These are phyloP conservation scores for Boletus sp. DNA, from an alignment of 1,284 basidiomycete species.

Conservation along the genomic window DNA sequence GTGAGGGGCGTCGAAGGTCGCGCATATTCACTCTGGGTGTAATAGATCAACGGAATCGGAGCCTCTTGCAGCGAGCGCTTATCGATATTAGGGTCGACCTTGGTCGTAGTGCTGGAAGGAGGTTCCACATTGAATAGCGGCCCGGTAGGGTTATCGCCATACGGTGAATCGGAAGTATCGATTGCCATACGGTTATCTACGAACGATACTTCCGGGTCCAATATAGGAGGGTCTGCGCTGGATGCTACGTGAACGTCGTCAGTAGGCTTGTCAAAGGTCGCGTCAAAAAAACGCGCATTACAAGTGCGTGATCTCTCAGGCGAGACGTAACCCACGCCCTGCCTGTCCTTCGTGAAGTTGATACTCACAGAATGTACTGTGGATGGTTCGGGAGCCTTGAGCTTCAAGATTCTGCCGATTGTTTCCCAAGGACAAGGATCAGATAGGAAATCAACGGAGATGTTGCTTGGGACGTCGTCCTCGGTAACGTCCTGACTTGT, in stretches of 20 bases:
- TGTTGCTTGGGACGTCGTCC: background rate
- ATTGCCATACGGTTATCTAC: background rate
- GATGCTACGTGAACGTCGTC: background rate
- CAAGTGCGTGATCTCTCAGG: background rate
- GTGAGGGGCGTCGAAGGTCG: background rate
- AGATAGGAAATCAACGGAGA: constrained; percentile 26
- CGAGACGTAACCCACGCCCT: constrained; percentile 28
- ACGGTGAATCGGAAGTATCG: background rate
- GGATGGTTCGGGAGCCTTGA: constrained; percentile 5
- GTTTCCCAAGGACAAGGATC: constrained; percentile 32
- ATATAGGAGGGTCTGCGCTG: background rate
- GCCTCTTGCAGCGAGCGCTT: background rate
- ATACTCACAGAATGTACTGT: constrained; percentile 4
- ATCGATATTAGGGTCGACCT: background rate
- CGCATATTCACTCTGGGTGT: background rate
- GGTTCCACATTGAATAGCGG: background rate
- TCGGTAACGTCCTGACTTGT: background rate
- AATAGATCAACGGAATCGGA: background rate
- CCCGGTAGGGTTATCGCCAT: background rate
- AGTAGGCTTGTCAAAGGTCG: background rate
- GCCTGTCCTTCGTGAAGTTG: constrained; percentile 22
- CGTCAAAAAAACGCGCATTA: background rate
- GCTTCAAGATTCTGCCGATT: constrained; percentile 26
- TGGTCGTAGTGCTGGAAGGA: background rate
- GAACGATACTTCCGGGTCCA: constrained; percentile 1